Evolutionary conservation across 1,284 basidiomycete genomes (phyloP), one percentile per base, ranked within the genome.

Genomic region (Lignosus rhinocerotis): DNA sequence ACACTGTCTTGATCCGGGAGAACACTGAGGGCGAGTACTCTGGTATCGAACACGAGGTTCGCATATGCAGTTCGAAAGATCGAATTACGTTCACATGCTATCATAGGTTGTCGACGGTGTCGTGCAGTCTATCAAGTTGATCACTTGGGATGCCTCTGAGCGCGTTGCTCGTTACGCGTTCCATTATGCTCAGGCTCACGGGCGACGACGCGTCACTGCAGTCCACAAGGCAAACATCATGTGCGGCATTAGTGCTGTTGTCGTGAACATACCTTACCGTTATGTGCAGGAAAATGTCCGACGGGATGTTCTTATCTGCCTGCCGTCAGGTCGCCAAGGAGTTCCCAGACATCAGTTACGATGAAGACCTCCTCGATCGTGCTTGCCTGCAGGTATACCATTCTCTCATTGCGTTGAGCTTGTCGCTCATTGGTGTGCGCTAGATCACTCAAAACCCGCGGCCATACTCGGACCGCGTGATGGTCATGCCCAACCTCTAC

Each of bases 211-310:
- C 69, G 97, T 99, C 63, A 99, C 96, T 34, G 97, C 97, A 46
- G 97, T 99, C 42, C 97, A 99, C 84, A 99, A 99, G 81, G 97
- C 97, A 42, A 98, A 97, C 74, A 98, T 99, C 80, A 99, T 99
- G 94, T 92, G 64, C 62, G 86, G 51, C 12, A 25, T 21, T 52
- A 30, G 19, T 32, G 10, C 11, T 47, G 12, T 25, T 50, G 12
- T 46, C 46, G 52, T 10, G 6, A 60, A 56, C 33, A 52, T 49
- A 42, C 55, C 44, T 21, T 31, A 21, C 48, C 16, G 47, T 49
- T 41, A 36, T 21, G 17, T 56, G 25, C 51, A 93, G 90, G 93
- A 98, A 98, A 87, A 94, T 98, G 92, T 98, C 96, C 25, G 97
- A 99, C 75, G 97, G 97, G 67, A 98, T 99, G 95, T 99, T 99